phyloP scores from a whole-genome alignment of 1,284 basidiomycete genomes.

The Pseudozyma sp. region DNA sequence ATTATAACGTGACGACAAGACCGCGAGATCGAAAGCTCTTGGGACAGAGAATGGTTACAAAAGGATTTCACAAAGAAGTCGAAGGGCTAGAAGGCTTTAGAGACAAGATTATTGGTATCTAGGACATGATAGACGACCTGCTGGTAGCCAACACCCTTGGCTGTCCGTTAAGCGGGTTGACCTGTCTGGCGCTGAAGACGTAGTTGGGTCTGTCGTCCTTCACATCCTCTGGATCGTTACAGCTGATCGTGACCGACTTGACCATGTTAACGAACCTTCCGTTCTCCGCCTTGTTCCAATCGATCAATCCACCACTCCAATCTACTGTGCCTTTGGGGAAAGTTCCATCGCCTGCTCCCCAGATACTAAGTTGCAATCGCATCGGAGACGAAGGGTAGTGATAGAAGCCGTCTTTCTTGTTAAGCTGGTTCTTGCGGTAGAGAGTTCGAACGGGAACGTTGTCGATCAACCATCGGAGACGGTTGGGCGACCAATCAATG shows the following conservation, averaged over 20 bases:
- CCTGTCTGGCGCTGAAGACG: slow-evolving; percentile 25
- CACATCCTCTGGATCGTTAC: slow-evolving; percentile 39
- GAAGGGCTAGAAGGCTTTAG: slow-evolving; percentile 6
- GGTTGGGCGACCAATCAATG: slow-evolving; percentile 52
- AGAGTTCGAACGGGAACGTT: slow-evolving; percentile 47
- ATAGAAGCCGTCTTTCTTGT: slow-evolving; percentile 30
- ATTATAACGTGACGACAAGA: neutral
- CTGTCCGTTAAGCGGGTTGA: slow-evolving; percentile 33
- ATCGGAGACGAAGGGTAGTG: slow-evolving; percentile 53
- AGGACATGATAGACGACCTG: slow-evolving; percentile 27
- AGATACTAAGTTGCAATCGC: slow-evolving; percentile 52
- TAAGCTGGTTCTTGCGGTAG: slow-evolving; percentile 36
- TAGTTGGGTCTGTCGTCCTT: slow-evolving; percentile 30
- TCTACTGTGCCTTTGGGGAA: slow-evolving; percentile 39
- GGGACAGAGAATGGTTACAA: too few relatives aligned
- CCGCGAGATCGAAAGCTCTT: too few relatives aligned
- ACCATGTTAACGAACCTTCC: slow-evolving; percentile 41
- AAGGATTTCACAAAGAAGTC: slow-evolving; percentile 3
- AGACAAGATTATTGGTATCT: neutral
- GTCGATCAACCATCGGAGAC: slow-evolving; percentile 52
- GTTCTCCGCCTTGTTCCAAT: slow-evolving; percentile 43
- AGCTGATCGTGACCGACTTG: slow-evolving; percentile 37
- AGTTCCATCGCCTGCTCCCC: slow-evolving; percentile 51
- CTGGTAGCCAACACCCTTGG: slow-evolving; percentile 25
- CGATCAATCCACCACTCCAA: slow-evolving; percentile 57